A percentile compares a stretch with the other conserved stretches of the same genome.
Evolutionary conservation across 306 rosid genomes (phyloP).

Genomic region (Senna siamea): DNA sequence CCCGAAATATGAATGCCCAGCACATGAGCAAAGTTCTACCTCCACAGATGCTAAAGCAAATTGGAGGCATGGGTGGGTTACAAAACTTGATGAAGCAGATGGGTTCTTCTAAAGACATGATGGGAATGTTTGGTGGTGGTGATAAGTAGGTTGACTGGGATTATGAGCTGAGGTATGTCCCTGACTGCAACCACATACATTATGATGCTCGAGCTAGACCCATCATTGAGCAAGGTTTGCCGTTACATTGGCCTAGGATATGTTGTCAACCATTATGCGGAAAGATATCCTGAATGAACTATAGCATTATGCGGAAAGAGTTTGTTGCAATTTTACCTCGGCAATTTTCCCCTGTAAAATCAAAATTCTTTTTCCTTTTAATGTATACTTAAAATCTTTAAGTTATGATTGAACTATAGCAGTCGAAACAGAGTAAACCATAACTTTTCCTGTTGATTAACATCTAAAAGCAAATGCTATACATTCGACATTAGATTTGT

Average conservation of each 20-base stretch:
- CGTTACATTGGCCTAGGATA: slow-evolving; percentile 2
- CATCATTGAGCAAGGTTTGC: slow-evolving; percentile 4
- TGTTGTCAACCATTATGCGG: slow-evolving; percentile 8
- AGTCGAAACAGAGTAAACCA: slow-evolving; percentile 1
- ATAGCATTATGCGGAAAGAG: no score
- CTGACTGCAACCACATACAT: background rate
- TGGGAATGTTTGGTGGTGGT: slow-evolving; percentile 31
- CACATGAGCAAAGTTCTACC: slow-evolving; percentile 81
- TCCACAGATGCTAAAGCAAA: slow-evolving; percentile 76
- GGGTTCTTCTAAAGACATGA: slow-evolving; percentile 58
- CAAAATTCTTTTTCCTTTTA: background rate
- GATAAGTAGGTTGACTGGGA: background rate
- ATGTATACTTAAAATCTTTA: background rate
- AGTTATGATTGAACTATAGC: background rate
- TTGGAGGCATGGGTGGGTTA: slow-evolving; percentile 77
- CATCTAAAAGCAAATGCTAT: background rate
- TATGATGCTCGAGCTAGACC: background rate
- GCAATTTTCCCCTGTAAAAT: slow-evolving; percentile 20
- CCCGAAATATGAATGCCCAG: slow-evolving; percentile 77
- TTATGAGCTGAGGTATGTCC: background rate
- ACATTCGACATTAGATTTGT: background rate
- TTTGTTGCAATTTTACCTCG: background rate
- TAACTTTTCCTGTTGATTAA: background rate
- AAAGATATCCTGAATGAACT: slow-evolving; percentile 10
- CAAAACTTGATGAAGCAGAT: slow-evolving; percentile 80